phyloP scores from a whole-genome alignment of 805 yeast genomes.

The Metschnikowia lunata region DNA sequence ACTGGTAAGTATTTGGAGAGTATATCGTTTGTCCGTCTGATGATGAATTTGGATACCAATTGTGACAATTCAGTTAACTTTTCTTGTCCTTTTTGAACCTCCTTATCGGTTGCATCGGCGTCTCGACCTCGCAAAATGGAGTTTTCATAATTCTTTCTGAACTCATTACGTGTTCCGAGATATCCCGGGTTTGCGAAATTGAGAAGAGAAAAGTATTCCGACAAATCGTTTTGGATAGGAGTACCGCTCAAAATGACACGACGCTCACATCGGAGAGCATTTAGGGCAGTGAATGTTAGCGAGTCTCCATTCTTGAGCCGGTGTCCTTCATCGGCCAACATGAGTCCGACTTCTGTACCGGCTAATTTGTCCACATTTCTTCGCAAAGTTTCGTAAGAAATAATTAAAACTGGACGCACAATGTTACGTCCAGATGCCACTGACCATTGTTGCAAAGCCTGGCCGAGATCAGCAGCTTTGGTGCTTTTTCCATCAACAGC shows the following conservation, averaged over 20 bases:
- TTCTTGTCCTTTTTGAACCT: conserved; percentile 60
- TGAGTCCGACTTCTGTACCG: conserved; percentile 76
- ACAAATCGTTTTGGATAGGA: conserved; percentile 91
- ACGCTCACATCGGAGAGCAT: conserved; percentile 78
- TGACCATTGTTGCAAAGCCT: conserved; percentile 77
- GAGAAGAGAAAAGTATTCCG: conserved; percentile 86
- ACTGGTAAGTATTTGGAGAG: conserved; percentile 91
- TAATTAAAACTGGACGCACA: conserved; percentile 88
- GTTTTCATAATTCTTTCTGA: conserved; percentile 77
- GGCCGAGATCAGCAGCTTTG: conserved; percentile 62
- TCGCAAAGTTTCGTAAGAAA: conserved; percentile 90
- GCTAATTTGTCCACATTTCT: conserved; percentile 74
- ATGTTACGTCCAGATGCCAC: conserved; percentile 81
- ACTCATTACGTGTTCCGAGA: conserved; percentile 78
- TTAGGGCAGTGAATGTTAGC: conserved; percentile 79
- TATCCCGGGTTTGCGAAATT: conserved; percentile 94
- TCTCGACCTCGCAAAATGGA: conserved; percentile 84
- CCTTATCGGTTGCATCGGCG: conserved; percentile 80
- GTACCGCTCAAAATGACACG: conserved; percentile 94
- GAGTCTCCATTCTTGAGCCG: conserved; percentile 72
- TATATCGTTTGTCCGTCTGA: conserved; percentile 92
- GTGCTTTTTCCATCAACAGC: conserved; percentile 90
- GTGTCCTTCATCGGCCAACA: conserved; percentile 50
- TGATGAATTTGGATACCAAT: conserved; percentile 83
- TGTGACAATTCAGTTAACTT: conserved; percentile 68